A percentile compares a stretch with the other conserved stretches of the same genome.
Conservation (phyloP, 148 eudicot species). For the Rheum nobile region DNA sequence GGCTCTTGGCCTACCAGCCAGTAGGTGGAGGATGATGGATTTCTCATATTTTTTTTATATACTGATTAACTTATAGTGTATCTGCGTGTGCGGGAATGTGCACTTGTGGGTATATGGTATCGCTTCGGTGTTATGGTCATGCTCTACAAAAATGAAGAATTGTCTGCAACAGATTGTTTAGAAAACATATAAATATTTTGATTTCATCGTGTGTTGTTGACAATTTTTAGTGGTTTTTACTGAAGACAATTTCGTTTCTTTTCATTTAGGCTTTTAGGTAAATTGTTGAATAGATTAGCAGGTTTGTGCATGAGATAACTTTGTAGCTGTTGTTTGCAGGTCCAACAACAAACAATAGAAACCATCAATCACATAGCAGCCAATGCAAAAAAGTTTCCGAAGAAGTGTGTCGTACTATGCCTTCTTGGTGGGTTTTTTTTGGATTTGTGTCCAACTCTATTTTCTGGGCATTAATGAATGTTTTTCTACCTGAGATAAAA, state of each 20-base stretch:
- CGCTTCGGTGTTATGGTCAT: neutral
- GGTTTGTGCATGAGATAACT: neutral
- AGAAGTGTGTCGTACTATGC: constrained; percentile 96
- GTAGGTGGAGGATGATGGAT: neutral
- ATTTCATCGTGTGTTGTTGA: neutral
- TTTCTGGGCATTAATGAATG: neutral
- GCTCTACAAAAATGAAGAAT: neutral
- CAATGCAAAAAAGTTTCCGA: constrained; percentile 73
- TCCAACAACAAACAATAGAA: constrained; percentile 95
- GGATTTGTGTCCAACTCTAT: neutral
- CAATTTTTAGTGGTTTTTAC: neutral
- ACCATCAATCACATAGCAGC: constrained; percentile 67
- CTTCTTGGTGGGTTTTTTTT: constrained; percentile 47
- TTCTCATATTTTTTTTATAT: neutral
- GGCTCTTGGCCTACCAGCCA: neutral
- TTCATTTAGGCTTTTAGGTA: neutral
- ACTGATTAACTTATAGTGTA: neutral
- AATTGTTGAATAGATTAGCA: neutral
- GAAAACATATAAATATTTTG: neutral
- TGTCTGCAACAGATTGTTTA: neutral
- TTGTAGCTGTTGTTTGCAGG: constrained; percentile 35
- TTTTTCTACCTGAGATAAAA: neutral
- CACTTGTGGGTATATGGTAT: neutral
- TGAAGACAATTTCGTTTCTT: neutral
- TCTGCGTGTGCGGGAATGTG: neutral